Evolutionary conservation across 2,329 filamentous ascomycete genomes (phyloP).

Genomic region (Aspergillus fructus): DNA sequence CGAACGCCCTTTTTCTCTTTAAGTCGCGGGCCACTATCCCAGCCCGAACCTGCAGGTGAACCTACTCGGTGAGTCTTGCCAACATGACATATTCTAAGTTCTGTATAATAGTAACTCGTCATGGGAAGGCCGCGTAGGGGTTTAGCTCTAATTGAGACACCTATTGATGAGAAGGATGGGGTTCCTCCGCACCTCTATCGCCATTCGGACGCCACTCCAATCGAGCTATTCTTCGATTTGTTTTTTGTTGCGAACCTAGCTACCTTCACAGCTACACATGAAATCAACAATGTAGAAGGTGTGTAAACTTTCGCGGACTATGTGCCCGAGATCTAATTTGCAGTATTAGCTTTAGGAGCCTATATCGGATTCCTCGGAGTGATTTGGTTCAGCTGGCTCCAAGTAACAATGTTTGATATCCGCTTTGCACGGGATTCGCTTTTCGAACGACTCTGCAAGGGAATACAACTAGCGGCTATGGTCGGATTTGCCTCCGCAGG

Average conservation of each 20-base stretch:
- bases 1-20: constrained; percentile 31
- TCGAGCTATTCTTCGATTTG: constrained; percentile 60
- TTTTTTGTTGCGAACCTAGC: constrained; percentile 66
- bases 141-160: constrained; percentile 37
- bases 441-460: constrained; percentile 61
- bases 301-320: constrained; percentile 14
- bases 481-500: constrained; percentile 64
- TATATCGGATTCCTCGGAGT: constrained; percentile 58
- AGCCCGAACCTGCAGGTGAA: constrained; percentile 11
- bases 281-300: constrained; percentile 52
- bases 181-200: constrained; percentile 37
- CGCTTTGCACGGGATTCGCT: constrained; percentile 65
- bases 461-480: constrained; percentile 63
- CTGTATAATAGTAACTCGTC: constrained; percentile 4
- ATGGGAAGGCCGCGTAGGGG: constrained; percentile 15
- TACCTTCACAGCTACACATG: constrained; percentile 58
- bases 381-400: constrained; percentile 69
- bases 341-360: constrained; percentile 36
- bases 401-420: constrained; percentile 64
- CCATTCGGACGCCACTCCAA: constrained; percentile 53
- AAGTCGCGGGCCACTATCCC: constrained; percentile 26
- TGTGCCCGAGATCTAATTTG: constrained; percentile 13
- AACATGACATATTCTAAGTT: neutral
- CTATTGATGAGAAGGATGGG: constrained; percentile 28
- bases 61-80: constrained; percentile 24